These are phyloP conservation scores for Myrmaecium sp. DNA, from an alignment of 2,329 filamentous ascomycete species.

Conservation along the genomic window DNA sequence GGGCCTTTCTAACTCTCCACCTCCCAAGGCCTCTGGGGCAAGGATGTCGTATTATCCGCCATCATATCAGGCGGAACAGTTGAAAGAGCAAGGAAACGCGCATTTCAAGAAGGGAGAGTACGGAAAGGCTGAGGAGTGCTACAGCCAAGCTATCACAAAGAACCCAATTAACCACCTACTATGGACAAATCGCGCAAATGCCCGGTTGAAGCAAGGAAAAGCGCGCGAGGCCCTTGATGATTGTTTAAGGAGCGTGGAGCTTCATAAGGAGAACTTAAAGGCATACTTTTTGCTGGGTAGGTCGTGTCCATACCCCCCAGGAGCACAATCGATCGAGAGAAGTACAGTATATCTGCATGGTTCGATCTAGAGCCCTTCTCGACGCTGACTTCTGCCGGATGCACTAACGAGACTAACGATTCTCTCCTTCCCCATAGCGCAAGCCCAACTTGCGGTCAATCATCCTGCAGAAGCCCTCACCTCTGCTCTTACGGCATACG, in stretches of 20 bases:
- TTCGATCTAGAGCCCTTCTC: too few relatives aligned
- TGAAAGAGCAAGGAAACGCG: conserved; percentile 41
- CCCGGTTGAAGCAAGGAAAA: conserved; percentile 54
- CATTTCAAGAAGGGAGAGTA: conserved; percentile 51
- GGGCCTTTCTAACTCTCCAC: too few relatives aligned
- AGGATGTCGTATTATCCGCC: too few relatives aligned
- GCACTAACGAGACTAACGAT: too few relatives aligned
- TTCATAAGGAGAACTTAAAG: conserved; percentile 56
- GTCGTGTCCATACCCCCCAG: too few relatives aligned
- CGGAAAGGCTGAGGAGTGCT: conserved; percentile 46
- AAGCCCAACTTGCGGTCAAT: conserved; percentile 61
- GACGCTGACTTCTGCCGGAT: too few relatives aligned
- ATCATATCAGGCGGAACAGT: conserved; percentile 30
- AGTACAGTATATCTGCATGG: too few relatives aligned
- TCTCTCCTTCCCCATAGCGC: conserved; percentile 28
- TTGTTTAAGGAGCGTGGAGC: conserved; percentile 55
- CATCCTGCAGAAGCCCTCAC: conserved; percentile 57
- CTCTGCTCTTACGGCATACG: conserved; percentile 56
- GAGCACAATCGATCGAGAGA: too few relatives aligned
- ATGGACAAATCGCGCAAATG: conserved; percentile 81
- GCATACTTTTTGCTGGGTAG: conserved; percentile 56
- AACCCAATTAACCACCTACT: conserved; percentile 62
- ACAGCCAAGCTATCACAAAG: conserved; percentile 63
- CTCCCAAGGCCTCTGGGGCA: too few relatives aligned
- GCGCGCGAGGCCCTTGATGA: conserved; percentile 65